Conservation (phyloP, 1,284 basidiomycete genomes). For the Ceratobasidium sp. region DNA sequence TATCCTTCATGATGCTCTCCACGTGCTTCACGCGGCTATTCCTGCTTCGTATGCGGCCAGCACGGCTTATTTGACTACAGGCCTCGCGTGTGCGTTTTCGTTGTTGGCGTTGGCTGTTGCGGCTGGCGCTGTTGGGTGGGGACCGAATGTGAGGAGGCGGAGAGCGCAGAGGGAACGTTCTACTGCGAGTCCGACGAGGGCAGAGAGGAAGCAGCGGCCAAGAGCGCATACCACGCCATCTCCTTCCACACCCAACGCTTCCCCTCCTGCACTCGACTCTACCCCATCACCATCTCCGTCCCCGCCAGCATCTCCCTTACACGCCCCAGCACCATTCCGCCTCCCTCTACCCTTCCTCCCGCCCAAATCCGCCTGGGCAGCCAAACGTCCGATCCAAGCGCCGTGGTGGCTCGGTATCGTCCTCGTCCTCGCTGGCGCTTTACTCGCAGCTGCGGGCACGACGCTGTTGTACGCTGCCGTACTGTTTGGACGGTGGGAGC, state of each 20-base stretch:
- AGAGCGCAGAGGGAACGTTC: background rate
- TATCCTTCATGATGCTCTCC: slow-evolving; percentile 22
- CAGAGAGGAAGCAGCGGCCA: slow-evolving; percentile 17
- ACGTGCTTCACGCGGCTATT: slow-evolving; percentile 37
- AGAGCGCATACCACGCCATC: slow-evolving; percentile 20
- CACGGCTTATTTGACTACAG: slow-evolving; percentile 38
- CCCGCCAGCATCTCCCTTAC: background rate
- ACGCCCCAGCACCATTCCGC: slow-evolving; percentile 26
- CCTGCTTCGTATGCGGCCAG: slow-evolving; percentile 37
- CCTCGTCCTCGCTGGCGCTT: slow-evolving; percentile 29
- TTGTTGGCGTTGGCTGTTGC: slow-evolving; percentile 34
- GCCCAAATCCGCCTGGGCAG: slow-evolving; percentile 6
- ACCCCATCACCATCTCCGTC: background rate
- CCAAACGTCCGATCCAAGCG: slow-evolving; percentile 38
- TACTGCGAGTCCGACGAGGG: slow-evolving; percentile 18
- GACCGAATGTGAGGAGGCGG: slow-evolving; percentile 6
- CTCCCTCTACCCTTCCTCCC: slow-evolving; percentile 30
- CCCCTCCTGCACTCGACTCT: background rate
- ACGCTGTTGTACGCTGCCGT: slow-evolving; percentile 32
- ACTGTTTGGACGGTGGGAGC: slow-evolving; percentile 37
- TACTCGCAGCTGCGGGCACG: slow-evolving; percentile 26
- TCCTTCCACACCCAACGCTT: no score
- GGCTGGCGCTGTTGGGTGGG: slow-evolving; percentile 31
- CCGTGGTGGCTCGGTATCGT: slow-evolving; percentile 41
- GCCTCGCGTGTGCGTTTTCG: slow-evolving; percentile 36